Percentiles rank a stretch among this genome's conserved stretches.
phyloP scores from a whole-genome alignment of 495 filamentous ascomycete species.

The Neurospora tetrasperma region DNA sequence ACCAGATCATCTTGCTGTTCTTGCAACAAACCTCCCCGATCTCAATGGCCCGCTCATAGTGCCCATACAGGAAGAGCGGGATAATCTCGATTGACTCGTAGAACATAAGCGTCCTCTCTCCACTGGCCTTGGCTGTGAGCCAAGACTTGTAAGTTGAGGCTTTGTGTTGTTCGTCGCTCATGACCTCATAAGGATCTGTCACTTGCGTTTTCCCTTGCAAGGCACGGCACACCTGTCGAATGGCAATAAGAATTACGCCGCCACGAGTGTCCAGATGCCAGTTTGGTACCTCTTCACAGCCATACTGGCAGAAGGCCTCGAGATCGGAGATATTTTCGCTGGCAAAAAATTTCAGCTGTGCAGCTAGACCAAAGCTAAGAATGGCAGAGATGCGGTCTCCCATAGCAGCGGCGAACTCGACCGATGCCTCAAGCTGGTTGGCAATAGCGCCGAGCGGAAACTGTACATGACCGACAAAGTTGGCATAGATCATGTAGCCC shows the following conservation, averaged over 20 bases:
- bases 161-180: slow-evolving; percentile 64
- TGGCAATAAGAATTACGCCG: slow-evolving; percentile 58
- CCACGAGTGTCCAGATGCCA: slow-evolving; percentile 73
- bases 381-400: slow-evolving; percentile 70
- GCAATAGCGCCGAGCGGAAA: slow-evolving; percentile 50
- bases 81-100: slow-evolving; percentile 67
- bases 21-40: slow-evolving; percentile 53
- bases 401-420: slow-evolving; percentile 59
- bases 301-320: slow-evolving; percentile 61
- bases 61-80: slow-evolving; percentile 64
- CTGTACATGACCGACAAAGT: slow-evolving; percentile 67
- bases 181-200: slow-evolving; percentile 42
- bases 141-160: slow-evolving; percentile 53
- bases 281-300: slow-evolving; percentile 62
- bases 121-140: slow-evolving; percentile 31
- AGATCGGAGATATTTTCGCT: slow-evolving; percentile 68
- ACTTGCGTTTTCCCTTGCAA: slow-evolving; percentile 75
- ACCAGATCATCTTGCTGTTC: slow-evolving; percentile 56
- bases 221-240: slow-evolving; percentile 65
- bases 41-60: slow-evolving; percentile 57
- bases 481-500: slow-evolving; percentile 59
- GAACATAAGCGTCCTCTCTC: slow-evolving; percentile 49
- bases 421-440: slow-evolving; percentile 51
- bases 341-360: slow-evolving; percentile 58
- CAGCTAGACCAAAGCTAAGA: slow-evolving; percentile 61